phyloP scores from a whole-genome alignment of 2,329 filamentous ascomycete species.

The Domatiomyces globalis region DNA sequence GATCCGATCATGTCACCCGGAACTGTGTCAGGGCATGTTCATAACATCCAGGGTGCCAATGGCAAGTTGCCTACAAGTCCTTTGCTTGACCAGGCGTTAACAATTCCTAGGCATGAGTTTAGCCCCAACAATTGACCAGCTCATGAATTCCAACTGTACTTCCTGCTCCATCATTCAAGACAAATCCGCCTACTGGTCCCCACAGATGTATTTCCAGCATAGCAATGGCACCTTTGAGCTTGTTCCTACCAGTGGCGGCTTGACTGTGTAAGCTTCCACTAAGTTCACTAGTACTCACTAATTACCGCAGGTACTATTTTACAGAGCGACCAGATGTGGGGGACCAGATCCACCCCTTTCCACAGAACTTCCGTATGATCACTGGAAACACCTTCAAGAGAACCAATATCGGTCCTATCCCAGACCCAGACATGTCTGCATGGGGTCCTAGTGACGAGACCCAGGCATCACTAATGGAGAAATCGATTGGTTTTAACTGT shows the following conservation, averaged over 20 bases:
- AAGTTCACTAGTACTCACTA: not conserved
- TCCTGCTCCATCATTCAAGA: constrained; percentile 69
- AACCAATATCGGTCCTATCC: constrained; percentile 55
- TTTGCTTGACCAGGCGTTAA: constrained; percentile 1
- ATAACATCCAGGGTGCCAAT: constrained; percentile 60
- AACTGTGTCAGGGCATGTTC: constrained; percentile 48
- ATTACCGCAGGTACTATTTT: constrained; percentile 59
- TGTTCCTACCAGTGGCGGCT: constrained; percentile 63
- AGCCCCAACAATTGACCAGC: constrained; percentile 39
- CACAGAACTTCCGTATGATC: constrained; percentile 65
- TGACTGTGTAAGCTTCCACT: constrained; percentile 57
- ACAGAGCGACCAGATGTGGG: constrained; percentile 31
- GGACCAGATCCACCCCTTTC: constrained; percentile 44
- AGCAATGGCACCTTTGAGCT: constrained; percentile 51
- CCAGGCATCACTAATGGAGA: constrained; percentile 59
- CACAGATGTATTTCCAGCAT: constrained; percentile 63
- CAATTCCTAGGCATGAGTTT: constrained; percentile 46
- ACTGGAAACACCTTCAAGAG: constrained; percentile 56
- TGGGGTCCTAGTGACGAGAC: constrained; percentile 55
- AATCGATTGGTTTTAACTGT: constrained; percentile 89
- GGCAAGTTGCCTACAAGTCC: constrained; percentile 41
- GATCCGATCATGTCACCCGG: constrained; percentile 62
- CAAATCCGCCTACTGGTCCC: constrained; percentile 80
- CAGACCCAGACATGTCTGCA: constrained; percentile 52
- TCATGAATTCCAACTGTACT: constrained; percentile 55